Base-by-base conservation (phyloP, 78 protist species). In the Neovahlkampfia damariscottae region DNA sequence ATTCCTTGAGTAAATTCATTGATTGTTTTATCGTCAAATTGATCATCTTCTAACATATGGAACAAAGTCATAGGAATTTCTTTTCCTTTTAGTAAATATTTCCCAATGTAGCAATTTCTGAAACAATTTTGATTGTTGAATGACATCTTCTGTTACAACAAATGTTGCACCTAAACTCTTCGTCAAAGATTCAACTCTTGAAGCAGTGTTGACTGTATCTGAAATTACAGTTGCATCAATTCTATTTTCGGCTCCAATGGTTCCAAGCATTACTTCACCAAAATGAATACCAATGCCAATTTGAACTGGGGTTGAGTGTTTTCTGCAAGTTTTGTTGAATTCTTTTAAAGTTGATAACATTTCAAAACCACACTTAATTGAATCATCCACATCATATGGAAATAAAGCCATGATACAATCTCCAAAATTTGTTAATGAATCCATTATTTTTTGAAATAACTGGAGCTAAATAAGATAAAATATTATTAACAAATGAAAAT, bases 201-300 rank as follows among this genome's bases (percentile, higher is more conserved):
- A 70, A 30, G 87, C 81, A n/a, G 72, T 8, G 39, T 83, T 83
- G 41, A 83, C 87, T 3, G 7, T 34, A 41, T 77, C 77, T 0
- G 81, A 82, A 10, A 83, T 69, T 1, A 68, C 78, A 8, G 87
- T 83, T 72, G 35, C 70, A 37, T 67, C 40, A 79, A 83, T 41
- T 10, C 87, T 67, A 27, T 37, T 30, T 27, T 5, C 41, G 8
- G 40, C 68, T 8, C 86, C 86, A 28, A 83, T 39, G 34, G 68
- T 83, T 1, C 86, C 86, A 1, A 29, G 67, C n/a, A 76, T 27
- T 10, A 40, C 86, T 10, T 3, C 40, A n/a, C 86, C 86, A 1
- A 76, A 66, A 40, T 70, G 6, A 67, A 83, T 4, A 38, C 86
- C 86, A 58, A 83, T 83, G 50, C 86, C 74, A 28, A 68, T n/a